A percentile compares a stretch with the other conserved stretches of the same genome.
Conservation (phyloP, 1,284 basidiomycete species). For the Ustilago xerochloae region DNA sequence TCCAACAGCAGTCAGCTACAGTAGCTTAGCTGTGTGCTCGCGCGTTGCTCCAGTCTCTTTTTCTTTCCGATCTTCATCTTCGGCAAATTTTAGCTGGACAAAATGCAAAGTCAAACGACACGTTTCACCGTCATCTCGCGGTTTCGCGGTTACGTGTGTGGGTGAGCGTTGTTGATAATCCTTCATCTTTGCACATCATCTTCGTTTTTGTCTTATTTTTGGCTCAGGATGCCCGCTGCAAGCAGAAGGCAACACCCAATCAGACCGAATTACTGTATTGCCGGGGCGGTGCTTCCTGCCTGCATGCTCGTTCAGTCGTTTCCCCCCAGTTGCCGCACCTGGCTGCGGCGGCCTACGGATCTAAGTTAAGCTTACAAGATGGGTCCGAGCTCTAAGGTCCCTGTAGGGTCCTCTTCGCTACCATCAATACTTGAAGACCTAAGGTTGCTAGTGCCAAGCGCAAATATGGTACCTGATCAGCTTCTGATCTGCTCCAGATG, state of each 20-base stretch:
- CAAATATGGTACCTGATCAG: neutral
- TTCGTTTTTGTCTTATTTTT: neutral
- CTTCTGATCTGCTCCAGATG: no score
- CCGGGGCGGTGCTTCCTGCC: no score
- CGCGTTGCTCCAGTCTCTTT: neutral
- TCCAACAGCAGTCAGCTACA: neutral
- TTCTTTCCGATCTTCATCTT: neutral
- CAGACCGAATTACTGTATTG: neutral
- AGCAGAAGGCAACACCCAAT: neutral
- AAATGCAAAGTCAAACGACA: no score
- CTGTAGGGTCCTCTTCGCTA: neutral
- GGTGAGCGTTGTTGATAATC: neutral
- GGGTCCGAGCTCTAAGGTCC: neutral
- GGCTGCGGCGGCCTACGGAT: neutral
- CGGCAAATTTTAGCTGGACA: neutral
- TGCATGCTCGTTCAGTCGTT: no score
- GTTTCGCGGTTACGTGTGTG: neutral
- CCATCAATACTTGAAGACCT: neutral
- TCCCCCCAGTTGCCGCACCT: neutral
- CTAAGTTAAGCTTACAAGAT: neutral
- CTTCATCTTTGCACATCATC: no score
- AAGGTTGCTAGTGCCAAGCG: no score
- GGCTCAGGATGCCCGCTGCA: neutral
- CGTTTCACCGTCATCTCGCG: neutral
- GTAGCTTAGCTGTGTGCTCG: neutral